These are phyloP conservation scores for Ashbya aceris DNA, from an alignment of 1,139 yeast genomes.

Conservation along the genomic window DNA sequence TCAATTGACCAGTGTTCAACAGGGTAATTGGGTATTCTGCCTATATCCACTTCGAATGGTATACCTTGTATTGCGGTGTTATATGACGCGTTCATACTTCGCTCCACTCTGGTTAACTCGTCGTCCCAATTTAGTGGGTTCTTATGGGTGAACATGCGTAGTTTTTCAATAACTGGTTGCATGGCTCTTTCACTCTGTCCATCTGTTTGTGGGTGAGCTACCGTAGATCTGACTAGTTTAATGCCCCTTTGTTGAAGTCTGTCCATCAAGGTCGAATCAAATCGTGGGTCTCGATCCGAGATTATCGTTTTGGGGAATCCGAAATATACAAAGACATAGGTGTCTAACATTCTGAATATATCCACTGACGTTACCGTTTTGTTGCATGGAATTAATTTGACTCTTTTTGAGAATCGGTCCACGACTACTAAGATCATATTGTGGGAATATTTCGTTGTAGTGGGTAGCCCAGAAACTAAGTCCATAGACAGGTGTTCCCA, in stretches of 20 bases:
- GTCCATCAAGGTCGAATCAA: conserved; percentile 6
- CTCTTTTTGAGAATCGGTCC: conserved; percentile 11
- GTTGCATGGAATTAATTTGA: background rate
- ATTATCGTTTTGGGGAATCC: conserved; percentile 10
- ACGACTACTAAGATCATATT: conserved; percentile 13
- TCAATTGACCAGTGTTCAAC: background rate
- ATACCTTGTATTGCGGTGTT: conserved; percentile 1
- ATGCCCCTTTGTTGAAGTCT: conserved; percentile 11
- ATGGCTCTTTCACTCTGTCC: conserved; percentile 21
- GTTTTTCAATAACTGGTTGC: conserved; percentile 11
- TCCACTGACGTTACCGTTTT: background rate
- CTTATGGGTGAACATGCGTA: conserved; percentile 7
- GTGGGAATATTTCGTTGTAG: background rate
- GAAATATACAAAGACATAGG: background rate
- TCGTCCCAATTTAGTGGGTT: conserved; percentile 13
- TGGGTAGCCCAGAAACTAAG: conserved; percentile 10
- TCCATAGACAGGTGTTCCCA: conserved; percentile 11
- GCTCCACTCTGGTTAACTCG: too few relatives aligned
- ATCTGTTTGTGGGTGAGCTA: conserved; percentile 20
- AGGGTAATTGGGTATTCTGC: conserved; percentile 11
- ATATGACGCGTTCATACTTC: too few relatives aligned
- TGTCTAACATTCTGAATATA: background rate
- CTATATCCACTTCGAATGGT: conserved; percentile 11
- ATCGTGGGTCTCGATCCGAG: conserved; percentile 12
- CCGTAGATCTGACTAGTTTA: conserved; percentile 12